These are phyloP conservation scores for Salix dunnii DNA, from an alignment of 345 rosid genomes.

Conservation along the genomic window DNA sequence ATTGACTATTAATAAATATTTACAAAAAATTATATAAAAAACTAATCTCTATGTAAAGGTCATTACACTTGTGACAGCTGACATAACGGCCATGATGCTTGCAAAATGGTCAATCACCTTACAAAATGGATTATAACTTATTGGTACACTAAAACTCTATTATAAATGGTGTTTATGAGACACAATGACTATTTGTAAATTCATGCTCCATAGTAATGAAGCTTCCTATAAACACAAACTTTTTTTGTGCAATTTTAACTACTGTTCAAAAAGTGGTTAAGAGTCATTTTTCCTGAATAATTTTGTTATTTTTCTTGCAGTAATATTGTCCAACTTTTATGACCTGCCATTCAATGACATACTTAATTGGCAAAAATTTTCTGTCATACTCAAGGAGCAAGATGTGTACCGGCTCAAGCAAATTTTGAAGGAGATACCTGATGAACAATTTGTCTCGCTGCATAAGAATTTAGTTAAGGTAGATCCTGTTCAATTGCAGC, in stretches of 20 bases:
- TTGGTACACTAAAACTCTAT: too few species aligned
- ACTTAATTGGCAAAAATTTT: conserved; percentile 68
- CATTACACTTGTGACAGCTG: too few species aligned
- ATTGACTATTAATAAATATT: too few species aligned
- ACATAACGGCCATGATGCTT: too few species aligned
- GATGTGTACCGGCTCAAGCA: conserved; percentile 84
- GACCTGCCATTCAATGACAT: conserved; percentile 94
- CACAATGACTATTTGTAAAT: too few species aligned
- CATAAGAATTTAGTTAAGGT: conserved; percentile 84
- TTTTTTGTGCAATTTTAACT: not conserved
- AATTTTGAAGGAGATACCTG: conserved; percentile 68
- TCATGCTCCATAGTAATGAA: too few species aligned
- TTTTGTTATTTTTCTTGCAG: conserved; percentile 38
- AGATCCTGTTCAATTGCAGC: not conserved
- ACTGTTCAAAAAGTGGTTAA: not conserved
- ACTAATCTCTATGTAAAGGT: too few species aligned
- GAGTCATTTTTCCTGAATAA: not conserved
- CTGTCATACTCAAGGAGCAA: conserved; percentile 65
- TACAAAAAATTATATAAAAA: too few species aligned
- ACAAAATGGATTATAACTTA: too few species aligned
- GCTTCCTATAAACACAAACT: too few species aligned
- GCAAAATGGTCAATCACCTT: too few species aligned
- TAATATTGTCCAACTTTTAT: conserved; percentile 79
- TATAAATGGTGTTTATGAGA: too few species aligned
- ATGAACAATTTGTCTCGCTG: conserved; percentile 57